phyloP scores from a whole-genome alignment of 345 rosid genomes.

The Salix purpurea region DNA sequence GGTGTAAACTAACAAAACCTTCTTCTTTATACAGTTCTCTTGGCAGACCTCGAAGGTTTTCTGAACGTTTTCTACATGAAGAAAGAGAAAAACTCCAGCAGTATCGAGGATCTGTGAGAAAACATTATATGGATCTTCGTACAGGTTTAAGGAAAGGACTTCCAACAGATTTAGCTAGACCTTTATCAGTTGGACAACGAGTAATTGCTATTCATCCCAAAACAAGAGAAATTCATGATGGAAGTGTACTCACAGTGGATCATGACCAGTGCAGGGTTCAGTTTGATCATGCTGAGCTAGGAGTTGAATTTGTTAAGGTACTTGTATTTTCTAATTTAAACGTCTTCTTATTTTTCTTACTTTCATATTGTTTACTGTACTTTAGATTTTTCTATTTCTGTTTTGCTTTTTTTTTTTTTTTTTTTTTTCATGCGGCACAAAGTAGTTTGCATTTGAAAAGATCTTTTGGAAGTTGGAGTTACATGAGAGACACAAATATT shows the following conservation, averaged over 20 bases:
- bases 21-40: slow-evolving; percentile 21
- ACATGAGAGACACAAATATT: background rate
- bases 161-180: slow-evolving; percentile 37
- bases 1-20: background rate
- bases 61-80: slow-evolving; percentile 23
- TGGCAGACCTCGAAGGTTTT: slow-evolving; percentile 33
- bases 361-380: background rate
- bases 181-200: slow-evolving; percentile 28
- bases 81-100: slow-evolving; percentile 29
- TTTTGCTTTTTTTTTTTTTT: background rate
- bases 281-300: slow-evolving; percentile 25
- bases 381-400: background rate
- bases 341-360: background rate
- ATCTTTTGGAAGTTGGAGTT: background rate
- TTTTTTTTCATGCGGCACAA: background rate
- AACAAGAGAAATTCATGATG: slow-evolving; percentile 28
- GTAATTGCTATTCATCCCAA: slow-evolving; percentile 30
- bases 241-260: slow-evolving; percentile 31
- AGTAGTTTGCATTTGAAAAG: background rate
- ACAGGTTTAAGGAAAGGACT: slow-evolving; percentile 28
- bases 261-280: slow-evolving; percentile 31
- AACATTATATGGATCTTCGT: slow-evolving; percentile 25
- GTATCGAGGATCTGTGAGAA: slow-evolving; percentile 33
- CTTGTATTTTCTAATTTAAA: background rate
- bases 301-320: slow-evolving; percentile 30